These are phyloP conservation scores for Aspergillus haitiensis DNA, from an alignment of 495 filamentous ascomycete species.

Conservation along the genomic window DNA sequence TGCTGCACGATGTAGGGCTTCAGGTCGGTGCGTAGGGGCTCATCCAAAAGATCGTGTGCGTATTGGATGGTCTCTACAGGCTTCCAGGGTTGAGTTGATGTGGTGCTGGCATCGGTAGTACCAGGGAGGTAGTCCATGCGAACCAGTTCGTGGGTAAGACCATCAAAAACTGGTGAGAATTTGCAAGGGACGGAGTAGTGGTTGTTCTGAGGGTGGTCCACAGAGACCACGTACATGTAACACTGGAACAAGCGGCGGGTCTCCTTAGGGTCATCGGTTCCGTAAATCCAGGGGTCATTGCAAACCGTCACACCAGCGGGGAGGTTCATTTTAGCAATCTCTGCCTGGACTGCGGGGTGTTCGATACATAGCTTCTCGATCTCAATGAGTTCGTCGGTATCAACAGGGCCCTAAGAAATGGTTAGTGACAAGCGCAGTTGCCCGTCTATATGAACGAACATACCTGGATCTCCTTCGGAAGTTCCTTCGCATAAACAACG, in stretches of 20 bases:
- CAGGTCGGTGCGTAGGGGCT: conserved; percentile 54
- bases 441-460: background rate
- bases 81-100: conserved; percentile 43
- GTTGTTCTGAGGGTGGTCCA: conserved; percentile 53
- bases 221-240: conserved; percentile 45
- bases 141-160: conserved; percentile 60
- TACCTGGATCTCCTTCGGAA: conserved; percentile 44
- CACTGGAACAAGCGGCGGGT: conserved; percentile 44
- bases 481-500: conserved; percentile 39
- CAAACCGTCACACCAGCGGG: conserved; percentile 42
- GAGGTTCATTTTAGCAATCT: conserved; percentile 46
- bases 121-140: conserved; percentile 52
- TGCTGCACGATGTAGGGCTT: conserved; percentile 78
- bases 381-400: conserved; percentile 44
- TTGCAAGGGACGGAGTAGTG: conserved; percentile 78
- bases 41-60: conserved; percentile 43
- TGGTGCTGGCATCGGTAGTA: conserved; percentile 32
- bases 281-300: conserved; percentile 50
- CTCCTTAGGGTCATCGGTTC: conserved; percentile 39
- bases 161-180: conserved; percentile 75
- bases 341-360: conserved; percentile 44
- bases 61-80: conserved; percentile 57
- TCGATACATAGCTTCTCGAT: conserved; percentile 42
- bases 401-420: conserved; percentile 33
- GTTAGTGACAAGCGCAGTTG: conserved; percentile 1